Conservation (phyloP, 345 rosid species). For the Brassica napus region Da-Ae NC_063452.1:64609501-64610000, state of each 20-base stretch:
- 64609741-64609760: constrained; percentile 12
- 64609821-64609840: constrained; percentile 47
- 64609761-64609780: constrained; percentile 38
- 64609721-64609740: constrained; percentile 22
- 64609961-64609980: constrained; percentile 16
- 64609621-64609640: constrained; percentile 91
- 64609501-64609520: constrained; percentile 72
- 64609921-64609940: constrained; percentile 23
- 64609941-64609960: constrained; percentile 49
- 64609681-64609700: constrained; percentile 32
- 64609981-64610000: constrained; percentile 46
- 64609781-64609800: constrained; percentile 48
- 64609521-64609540: constrained; percentile 62
- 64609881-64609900: constrained; percentile 44
- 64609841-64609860: constrained; percentile 47
- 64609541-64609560: constrained; percentile 90
- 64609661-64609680: constrained; percentile 50
- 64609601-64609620: constrained; percentile 79
- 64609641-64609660: constrained; percentile 99
- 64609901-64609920: constrained; percentile 9
- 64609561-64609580: constrained; percentile 93
- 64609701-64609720: constrained; percentile 7
- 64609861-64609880: constrained; percentile 35
- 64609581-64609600: constrained; percentile 93
- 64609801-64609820: constrained; percentile 45